Conservation (phyloP, 768 basidiomycete species). For the Albatrellus ellisii region DNA sequence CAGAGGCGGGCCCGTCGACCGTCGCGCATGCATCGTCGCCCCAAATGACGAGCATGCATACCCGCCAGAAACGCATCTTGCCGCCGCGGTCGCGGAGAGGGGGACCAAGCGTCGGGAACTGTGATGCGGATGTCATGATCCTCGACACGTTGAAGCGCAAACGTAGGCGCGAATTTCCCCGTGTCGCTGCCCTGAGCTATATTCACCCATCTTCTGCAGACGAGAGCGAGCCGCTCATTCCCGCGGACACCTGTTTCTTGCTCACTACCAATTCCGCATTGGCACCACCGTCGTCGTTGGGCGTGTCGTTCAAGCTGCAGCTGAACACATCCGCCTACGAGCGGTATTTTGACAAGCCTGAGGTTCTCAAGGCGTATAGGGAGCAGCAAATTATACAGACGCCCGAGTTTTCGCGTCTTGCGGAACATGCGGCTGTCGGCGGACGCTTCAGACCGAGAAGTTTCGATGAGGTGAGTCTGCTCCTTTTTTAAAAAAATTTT, state of each 20-base stretch:
- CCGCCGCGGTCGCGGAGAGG: constrained; percentile 73
- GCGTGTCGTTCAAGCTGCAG: constrained; percentile 22
- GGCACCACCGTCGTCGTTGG: constrained; percentile 28
- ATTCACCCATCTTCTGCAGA: constrained; percentile 24
- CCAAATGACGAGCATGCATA: constrained; percentile 15
- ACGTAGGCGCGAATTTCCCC: constrained; percentile 33
- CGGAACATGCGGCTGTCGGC: constrained; percentile 41
- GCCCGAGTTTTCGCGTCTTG: constrained; percentile 44
- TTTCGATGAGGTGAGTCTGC: constrained; percentile 51
- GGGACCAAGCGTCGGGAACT: constrained; percentile 67
- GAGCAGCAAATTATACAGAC: constrained; percentile 67
- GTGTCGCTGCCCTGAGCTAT: not conserved
- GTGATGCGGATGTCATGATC: constrained; percentile 74
- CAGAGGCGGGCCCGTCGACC: constrained; percentile 6
- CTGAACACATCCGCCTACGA: constrained; percentile 51
- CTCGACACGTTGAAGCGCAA: constrained; percentile 68
- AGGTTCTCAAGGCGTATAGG: constrained; percentile 58
- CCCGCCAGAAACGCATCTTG: constrained; percentile 64
- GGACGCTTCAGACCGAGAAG: constrained; percentile 60
- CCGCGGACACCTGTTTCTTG: constrained; percentile 48
- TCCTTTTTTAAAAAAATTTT: too few relatives aligned
- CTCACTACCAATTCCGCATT: constrained; percentile 60
- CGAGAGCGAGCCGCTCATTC: constrained; percentile 62
- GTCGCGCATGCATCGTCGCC: constrained; percentile 1
- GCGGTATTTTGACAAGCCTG: constrained; percentile 67